Conservation (phyloP, 495 filamentous ascomycete genomes). For the Hyaloscypha bicolor region DNA sequence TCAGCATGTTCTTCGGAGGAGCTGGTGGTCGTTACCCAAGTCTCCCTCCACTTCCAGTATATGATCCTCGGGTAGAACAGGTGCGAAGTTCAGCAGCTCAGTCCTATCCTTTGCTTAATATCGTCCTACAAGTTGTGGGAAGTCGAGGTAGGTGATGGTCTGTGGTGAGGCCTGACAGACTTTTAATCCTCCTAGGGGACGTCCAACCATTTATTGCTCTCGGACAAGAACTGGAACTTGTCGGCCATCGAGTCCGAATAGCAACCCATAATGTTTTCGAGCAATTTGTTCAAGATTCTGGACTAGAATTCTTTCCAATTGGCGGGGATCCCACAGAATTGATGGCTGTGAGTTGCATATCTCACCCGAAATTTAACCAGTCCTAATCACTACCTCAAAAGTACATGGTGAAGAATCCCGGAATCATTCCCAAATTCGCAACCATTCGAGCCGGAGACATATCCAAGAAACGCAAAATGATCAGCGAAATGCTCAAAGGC, state of each 20-base stretch:
- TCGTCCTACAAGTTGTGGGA: conserved; percentile 31
- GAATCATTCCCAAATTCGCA: conserved; percentile 50
- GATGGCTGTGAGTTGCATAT: conserved; percentile 47
- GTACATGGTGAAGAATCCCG: conserved; percentile 58
- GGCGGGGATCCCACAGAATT: conserved; percentile 55
- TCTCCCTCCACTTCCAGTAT: neutral
- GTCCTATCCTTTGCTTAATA: conserved; percentile 17
- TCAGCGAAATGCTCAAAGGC: conserved; percentile 63
- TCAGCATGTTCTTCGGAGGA: conserved; percentile 6
- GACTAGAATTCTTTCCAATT: conserved; percentile 63
- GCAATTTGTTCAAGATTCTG: conserved; percentile 54
- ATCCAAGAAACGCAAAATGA: conserved; percentile 45
- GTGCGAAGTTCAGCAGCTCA: neutral
- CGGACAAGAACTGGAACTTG: conserved; percentile 48
- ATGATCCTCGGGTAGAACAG: neutral
- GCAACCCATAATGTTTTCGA: conserved; percentile 66
- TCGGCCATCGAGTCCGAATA: conserved; percentile 62
- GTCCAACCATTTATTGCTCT: conserved; percentile 64
- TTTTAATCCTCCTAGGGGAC: conserved; percentile 44
- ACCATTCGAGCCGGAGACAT: conserved; percentile 50
- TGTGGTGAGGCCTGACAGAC: neutral
- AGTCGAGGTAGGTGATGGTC: conserved; percentile 18
- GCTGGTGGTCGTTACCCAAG: neutral
- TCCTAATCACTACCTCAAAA: conserved; percentile 40
- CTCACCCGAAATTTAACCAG: neutral